Evolutionary conservation across 2,329 filamentous ascomycete species (phyloP), one percentile per base, ranked within the genome.

Genomic region (Daldinia eschscholtzii): DNA sequence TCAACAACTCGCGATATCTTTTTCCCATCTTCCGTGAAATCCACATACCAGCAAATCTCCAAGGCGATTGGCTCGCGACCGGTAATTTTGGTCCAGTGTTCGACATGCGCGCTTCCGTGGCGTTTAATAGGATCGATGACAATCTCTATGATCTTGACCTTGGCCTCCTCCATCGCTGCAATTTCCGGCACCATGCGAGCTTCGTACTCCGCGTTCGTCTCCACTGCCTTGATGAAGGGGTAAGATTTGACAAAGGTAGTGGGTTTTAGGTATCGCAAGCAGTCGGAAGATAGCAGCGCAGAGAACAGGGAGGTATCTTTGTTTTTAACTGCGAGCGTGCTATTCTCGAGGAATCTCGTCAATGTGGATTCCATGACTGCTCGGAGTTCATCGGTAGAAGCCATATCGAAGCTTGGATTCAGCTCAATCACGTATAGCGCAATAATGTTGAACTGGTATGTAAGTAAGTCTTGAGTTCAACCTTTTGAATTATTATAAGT

Each of bases 11-110:
- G 62, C 33, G 67, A 69, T 26, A 69, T 66, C 6, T 52, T 59
- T 9, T 30, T 61, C 4, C 63, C 67, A 26, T 60, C 67, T 5
- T 61, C 53, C 26, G 62, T 60, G 23, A 69, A 65, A 18, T 69
- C 58, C 20, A 66, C 30, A 13, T 63, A 61, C 67, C 63, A 69
- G 26, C 62, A 63, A 23, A 69, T 64, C 12, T 69, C 67, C 30
- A 69, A 6, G 28, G 30, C 20, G 3, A 48, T 33, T 13, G 59
- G 18, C n/a, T 50, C 35, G 4, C n/a, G n/a, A 7, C 41, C 42
- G 5, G 9, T 15, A 7, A 61, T 12, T 18, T 66, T 66, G 4
- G 33, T 57, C 62, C 41, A 52, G 13, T 64, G 56, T 26, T 65
- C 59, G 6, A 46, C 28, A n/a, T 48, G 30, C 1, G 63, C 62